Evolutionary conservation across 805 yeast genomes (phyloP), one percentile per base, ranked within the genome.

Genomic region (Yueomyces sinensis): DNA sequence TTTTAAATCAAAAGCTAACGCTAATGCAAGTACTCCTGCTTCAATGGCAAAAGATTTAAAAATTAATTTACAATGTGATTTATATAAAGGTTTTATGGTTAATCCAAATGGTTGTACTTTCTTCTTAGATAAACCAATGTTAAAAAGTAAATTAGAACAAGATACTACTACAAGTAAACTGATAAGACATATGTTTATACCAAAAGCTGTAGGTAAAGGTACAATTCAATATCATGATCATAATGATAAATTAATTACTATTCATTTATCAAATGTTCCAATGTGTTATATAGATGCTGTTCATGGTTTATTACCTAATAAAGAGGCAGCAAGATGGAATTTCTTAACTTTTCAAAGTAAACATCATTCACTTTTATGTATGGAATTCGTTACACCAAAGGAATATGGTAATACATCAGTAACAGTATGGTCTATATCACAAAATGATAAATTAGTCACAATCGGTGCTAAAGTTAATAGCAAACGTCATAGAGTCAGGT

Each of bases 231-330:
- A 49, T 29, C 34, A 28, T 37, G n/a, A 17, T 1, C 23, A 37
- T 20, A 35, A 34, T 16, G 35, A 38, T 6, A 17, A 38, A 22
- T 24, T 25, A 24, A 31, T 31, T n/a, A 14, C 15, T 14, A 14
- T 39, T 32, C 14, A 33, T 65, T 41, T 63, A 28, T 45, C 43
- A 11, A 39, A 45, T 9, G 54, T 56, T 13, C 52, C 48, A 2
- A 62, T 78, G 34, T 71, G 80, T 77, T 81, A 72, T 47, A 84
- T 83, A 33, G 80, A 78, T 80, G 94, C 94, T 1, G 65, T 82
- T 42, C 94, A 84, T 60, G 94, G 93, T 39, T 76, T 84, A 82
- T 76, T 81, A 56, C 95, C 94, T 13, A 91, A 82, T 59, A 94
- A 83, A 55, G 91, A 93, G 13, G 94, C 94, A 33, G 75, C 82